phyloP scores from a whole-genome alignment of 768 basidiomycete genomes.

The Botryobasidium botryosum region DNA sequence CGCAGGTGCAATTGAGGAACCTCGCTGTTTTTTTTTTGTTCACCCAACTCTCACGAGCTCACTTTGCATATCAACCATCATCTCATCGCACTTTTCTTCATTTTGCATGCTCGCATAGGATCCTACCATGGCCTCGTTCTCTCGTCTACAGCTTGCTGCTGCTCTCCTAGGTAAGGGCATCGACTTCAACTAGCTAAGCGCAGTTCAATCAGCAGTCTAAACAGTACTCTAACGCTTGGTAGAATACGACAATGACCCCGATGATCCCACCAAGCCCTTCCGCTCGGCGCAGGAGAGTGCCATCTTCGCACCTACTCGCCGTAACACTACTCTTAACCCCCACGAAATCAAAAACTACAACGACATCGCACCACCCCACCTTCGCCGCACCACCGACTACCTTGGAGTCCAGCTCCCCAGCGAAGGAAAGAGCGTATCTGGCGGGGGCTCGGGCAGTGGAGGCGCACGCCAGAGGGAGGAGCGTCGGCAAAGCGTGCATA shows the following conservation, averaged over 20 bases:
- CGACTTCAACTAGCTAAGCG: not conserved
- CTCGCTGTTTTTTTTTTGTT: no score
- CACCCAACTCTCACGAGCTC: no score
- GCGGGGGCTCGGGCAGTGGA: no score
- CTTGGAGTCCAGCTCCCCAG: not conserved
- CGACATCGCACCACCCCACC: conserved; percentile 1
- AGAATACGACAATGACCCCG: conserved; percentile 12
- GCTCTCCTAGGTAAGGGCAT: conserved; percentile 5
- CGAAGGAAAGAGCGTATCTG: no score
- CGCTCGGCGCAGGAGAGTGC: conserved; percentile 12
- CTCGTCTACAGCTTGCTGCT: conserved; percentile 10
- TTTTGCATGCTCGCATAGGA: no score
- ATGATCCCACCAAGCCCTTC: conserved; percentile 9
- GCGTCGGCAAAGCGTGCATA: not conserved
- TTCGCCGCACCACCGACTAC: no score
- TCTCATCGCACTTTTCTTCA: no score
- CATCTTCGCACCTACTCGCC: conserved; percentile 11
- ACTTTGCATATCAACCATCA: no score
- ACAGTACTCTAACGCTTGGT: no score
- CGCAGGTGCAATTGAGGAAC: no score
- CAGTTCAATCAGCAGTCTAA: not conserved
- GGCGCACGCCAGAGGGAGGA: no score
- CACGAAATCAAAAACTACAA: not conserved
- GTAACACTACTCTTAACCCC: not conserved
- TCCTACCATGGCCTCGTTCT: no score